phyloP scores from a whole-genome alignment of 306 rosid genomes.

The Quercus bicolor region DNA sequence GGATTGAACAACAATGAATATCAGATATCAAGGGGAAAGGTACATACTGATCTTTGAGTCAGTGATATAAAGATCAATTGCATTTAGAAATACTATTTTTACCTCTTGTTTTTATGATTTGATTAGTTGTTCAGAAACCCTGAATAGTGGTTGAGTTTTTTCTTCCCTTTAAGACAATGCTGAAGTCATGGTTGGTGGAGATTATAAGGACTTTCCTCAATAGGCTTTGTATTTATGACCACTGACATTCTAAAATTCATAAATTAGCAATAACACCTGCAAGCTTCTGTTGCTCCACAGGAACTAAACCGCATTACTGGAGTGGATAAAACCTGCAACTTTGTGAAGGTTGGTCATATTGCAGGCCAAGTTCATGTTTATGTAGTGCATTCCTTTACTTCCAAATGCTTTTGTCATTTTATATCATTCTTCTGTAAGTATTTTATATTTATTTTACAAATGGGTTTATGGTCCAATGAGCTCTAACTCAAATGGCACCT shows the following conservation, averaged over 20 bases:
- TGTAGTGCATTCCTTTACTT: conserved; percentile 1
- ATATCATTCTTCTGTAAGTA: background rate
- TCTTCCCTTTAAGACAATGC: background rate
- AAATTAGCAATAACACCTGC: conserved; percentile 5
- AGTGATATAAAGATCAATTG: background rate
- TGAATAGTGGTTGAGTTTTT: background rate
- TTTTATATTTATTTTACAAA: background rate
- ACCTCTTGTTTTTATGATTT: conserved; percentile 1
- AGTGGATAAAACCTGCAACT: conserved; percentile 67
- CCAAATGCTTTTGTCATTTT: conserved; percentile 4
- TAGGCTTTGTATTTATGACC: background rate
- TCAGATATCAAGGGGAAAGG: conserved; percentile 91
- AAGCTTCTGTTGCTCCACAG: conserved; percentile 33
- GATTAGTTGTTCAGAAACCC: conserved; percentile 10
- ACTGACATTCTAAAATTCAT: background rate
- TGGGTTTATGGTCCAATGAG: background rate
- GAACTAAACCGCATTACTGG: conserved; percentile 63
- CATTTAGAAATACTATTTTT: conserved; percentile 1
- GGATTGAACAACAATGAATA: conserved; percentile 98
- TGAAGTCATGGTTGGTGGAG: background rate
- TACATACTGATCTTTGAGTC: conserved; percentile 15
- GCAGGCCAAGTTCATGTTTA: conserved; percentile 14
- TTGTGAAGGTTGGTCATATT: conserved; percentile 64
- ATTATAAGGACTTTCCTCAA: background rate
- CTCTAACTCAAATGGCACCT: too few relatives aligned